Conservation (phyloP, 164 flowering plant species). For the Umbilicus rupestris region DNA sequence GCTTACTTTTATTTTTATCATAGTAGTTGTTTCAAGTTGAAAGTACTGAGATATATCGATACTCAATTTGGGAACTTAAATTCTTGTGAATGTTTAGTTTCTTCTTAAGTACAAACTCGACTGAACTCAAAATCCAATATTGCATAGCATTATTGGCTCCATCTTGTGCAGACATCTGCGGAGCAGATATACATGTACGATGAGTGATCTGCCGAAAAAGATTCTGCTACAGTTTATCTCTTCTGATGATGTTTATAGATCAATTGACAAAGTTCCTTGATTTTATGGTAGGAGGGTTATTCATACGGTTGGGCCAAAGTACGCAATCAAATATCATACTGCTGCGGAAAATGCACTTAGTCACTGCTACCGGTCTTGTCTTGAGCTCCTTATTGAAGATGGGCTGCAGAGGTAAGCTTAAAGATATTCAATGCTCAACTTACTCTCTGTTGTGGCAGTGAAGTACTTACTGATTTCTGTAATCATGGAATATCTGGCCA, state of each 20-base stretch:
- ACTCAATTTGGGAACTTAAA: too few species aligned
- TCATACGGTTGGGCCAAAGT: constrained; percentile 99
- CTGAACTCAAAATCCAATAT: too few species aligned
- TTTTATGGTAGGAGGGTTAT: constrained; percentile 67
- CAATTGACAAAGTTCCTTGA: background rate
- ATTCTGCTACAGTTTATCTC: background rate
- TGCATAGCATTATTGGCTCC: too few species aligned
- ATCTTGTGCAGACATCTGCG: too few species aligned
- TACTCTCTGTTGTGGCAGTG: background rate
- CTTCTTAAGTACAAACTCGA: too few species aligned
- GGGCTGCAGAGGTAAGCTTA: constrained; percentile 60
- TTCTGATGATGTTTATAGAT: background rate
- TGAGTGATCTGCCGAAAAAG: too few species aligned
- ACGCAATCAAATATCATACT: constrained; percentile 97
- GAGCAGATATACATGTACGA: too few species aligned
- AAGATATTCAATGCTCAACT: background rate
- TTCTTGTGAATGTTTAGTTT: too few species aligned
- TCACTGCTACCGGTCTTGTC: constrained; percentile 96
- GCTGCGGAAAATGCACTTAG: constrained; percentile 99
- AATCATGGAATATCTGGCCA: background rate
- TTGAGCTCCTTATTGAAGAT: constrained; percentile 92
- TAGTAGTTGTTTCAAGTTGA: too few species aligned
- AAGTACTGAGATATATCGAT: too few species aligned
- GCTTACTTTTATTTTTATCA: background rate
- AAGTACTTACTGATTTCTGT: background rate